Evolutionary conservation across 306 rosid species (phyloP).

Genomic region (Glycine soja): DNA sequence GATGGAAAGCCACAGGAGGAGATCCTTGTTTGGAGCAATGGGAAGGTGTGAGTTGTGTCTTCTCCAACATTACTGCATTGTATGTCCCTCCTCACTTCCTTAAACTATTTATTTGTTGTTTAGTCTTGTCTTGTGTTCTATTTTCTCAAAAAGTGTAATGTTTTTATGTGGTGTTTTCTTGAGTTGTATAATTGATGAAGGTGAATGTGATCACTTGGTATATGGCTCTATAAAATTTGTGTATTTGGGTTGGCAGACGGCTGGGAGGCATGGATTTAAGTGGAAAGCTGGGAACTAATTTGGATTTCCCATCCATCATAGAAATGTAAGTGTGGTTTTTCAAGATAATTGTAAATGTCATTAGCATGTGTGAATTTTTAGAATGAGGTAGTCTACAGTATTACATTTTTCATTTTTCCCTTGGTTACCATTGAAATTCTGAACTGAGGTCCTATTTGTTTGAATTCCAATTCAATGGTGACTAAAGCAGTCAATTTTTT

Average conservation of each 20-base stretch:
- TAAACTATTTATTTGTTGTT: background rate
- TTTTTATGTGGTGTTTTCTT: background rate
- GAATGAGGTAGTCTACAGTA: background rate
- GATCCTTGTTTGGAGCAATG: constrained; percentile 78
- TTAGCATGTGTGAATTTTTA: background rate
- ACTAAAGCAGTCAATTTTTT: background rate
- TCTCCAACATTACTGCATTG: constrained; percentile 75
- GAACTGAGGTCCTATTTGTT: background rate
- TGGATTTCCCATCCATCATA: constrained; percentile 71
- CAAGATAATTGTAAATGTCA: background rate
- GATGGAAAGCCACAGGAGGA: constrained; percentile 79
- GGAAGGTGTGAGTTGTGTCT: constrained; percentile 81
- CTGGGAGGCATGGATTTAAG: constrained; percentile 68
- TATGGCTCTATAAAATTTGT: constrained; percentile 17
- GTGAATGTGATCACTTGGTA: background rate
- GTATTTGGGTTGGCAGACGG: constrained; percentile 55
- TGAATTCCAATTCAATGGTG: constrained; percentile 4
- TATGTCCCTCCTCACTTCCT: constrained; percentile 46
- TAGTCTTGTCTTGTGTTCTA: background rate
- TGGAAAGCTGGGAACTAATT: constrained; percentile 68
- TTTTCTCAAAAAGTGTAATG: background rate
- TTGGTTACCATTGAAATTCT: background rate
- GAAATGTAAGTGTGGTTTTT: constrained; percentile 59
- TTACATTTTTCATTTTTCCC: background rate
- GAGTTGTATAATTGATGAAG: background rate